phyloP scores from a whole-genome alignment of 148 eudicot species.

The Persicaria tinctoria region DNA sequence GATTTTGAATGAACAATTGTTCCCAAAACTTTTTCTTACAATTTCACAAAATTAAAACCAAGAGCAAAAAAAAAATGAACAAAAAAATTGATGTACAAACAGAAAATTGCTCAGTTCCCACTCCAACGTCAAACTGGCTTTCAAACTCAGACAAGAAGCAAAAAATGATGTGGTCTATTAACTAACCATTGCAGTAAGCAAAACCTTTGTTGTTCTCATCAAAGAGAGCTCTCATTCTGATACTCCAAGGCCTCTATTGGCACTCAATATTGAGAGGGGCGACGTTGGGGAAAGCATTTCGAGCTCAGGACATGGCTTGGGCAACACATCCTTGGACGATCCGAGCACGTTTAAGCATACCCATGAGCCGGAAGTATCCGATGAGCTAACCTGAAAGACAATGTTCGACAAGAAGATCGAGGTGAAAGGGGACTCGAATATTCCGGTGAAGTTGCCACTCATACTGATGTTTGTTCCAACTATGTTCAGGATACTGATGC shows the following conservation, averaged over 20 bases:
- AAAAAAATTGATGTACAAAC: slow-evolving; percentile 2
- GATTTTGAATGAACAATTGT: not conserved
- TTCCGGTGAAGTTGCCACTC: slow-evolving; percentile 38
- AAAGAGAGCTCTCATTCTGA: not conserved
- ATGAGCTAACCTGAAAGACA: slow-evolving; percentile 15
- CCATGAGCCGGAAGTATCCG: slow-evolving; percentile 32
- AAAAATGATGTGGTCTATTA: slow-evolving; percentile 9
- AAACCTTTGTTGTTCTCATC: not conserved
- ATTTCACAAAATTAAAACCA: slow-evolving; percentile 2
- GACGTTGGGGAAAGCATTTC: slow-evolving; percentile 18
- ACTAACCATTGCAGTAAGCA: slow-evolving; percentile 10
- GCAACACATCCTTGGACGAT: slow-evolving; percentile 31
- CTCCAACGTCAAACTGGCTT: slow-evolving; percentile 2
- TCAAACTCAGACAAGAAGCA: not conserved
- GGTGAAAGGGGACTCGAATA: slow-evolving; percentile 47
- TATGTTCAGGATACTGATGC: slow-evolving; percentile 35
- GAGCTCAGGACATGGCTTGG: slow-evolving; percentile 54
- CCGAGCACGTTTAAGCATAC: slow-evolving; percentile 37
- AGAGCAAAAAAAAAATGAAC: not conserved
- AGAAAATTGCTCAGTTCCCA: not conserved
- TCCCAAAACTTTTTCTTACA: not conserved
- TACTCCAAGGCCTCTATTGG: not conserved
- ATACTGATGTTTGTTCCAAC: slow-evolving; percentile 30
- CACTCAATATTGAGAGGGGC: slow-evolving; percentile 14
- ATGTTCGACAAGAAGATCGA: slow-evolving; percentile 39